A percentile compares a stretch with the other conserved stretches of the same genome.
phyloP scores from a whole-genome alignment of 148 eudicot species.

The Rhododendron ovatum region DNA sequence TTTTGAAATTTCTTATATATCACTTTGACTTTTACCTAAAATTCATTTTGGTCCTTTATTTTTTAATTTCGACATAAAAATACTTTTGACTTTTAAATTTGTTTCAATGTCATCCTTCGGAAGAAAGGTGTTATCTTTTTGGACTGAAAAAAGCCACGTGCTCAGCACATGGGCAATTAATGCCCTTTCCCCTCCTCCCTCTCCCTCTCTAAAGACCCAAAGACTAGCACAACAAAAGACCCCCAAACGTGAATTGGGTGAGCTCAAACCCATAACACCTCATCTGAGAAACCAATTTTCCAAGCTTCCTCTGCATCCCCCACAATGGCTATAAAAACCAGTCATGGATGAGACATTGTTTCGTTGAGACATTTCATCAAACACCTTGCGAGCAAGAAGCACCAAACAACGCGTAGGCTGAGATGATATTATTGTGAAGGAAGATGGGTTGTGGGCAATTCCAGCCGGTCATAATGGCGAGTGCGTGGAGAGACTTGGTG shows the following conservation, averaged over 20 bases:
- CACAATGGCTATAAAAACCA: constrained; percentile 36
- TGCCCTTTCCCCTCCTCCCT: too few relatives aligned
- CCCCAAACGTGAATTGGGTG: constrained; percentile 50
- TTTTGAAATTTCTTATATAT: too few relatives aligned
- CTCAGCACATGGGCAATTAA: too few relatives aligned
- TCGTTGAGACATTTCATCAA: constrained; percentile 59
- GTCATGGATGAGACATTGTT: constrained; percentile 58
- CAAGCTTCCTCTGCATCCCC: constrained; percentile 38
- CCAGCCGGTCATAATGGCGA: constrained; percentile 39
- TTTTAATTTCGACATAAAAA: too few relatives aligned
- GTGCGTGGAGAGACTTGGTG: constrained; percentile 47
- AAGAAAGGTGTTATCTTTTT: too few relatives aligned
- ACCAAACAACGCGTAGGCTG: constrained; percentile 24
- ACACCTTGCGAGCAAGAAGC: constrained; percentile 43
- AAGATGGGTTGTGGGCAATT: constrained; percentile 44
- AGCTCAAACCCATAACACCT: constrained; percentile 43
- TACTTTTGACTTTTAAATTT: too few relatives aligned
- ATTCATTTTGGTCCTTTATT: too few relatives aligned
- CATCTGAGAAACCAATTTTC: constrained; percentile 47
- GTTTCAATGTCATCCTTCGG: too few relatives aligned
- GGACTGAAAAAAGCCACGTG: too few relatives aligned
- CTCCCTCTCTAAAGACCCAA: constrained; percentile 39
- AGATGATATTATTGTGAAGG: constrained; percentile 46
- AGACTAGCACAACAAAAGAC: constrained; percentile 46
- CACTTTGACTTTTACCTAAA: too few relatives aligned